These are phyloP conservation scores for Dothidotthia symphoricarpi DNA, from an alignment of 2,329 filamentous ascomycete genomes.

Conservation along the genomic window DNA sequence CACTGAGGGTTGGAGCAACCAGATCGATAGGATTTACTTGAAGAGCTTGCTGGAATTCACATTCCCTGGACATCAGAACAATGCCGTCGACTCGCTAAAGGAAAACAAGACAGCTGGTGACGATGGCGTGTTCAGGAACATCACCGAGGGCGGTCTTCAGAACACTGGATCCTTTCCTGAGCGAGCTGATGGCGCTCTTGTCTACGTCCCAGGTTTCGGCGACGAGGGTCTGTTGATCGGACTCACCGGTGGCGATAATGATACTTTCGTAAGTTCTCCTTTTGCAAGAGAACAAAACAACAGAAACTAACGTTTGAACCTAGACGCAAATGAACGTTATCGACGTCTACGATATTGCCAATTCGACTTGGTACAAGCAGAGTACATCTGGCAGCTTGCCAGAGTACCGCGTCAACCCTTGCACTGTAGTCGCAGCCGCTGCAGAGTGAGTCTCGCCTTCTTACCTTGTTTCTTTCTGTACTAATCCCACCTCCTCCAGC, in stretches of 20 bases:
- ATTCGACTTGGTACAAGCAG: constrained; percentile 71
- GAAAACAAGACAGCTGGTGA: constrained; percentile 56
- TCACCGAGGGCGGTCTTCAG: constrained; percentile 70
- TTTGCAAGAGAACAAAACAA: not conserved
- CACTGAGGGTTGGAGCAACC: constrained; percentile 66
- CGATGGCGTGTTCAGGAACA: constrained; percentile 68
- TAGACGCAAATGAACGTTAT: constrained; percentile 67
- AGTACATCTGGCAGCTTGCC: constrained; percentile 61
- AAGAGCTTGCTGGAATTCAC: constrained; percentile 75
- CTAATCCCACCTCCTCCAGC: constrained; percentile 28
- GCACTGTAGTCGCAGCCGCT: constrained; percentile 71
- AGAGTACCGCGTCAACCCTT: constrained; percentile 61
- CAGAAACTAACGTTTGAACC: constrained; percentile 7
- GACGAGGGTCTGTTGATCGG: constrained; percentile 72
- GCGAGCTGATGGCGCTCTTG: constrained; percentile 68
- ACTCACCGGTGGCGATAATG: constrained; percentile 69
- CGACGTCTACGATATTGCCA: constrained; percentile 76
- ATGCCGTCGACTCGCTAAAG: constrained; percentile 58
- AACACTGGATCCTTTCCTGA: constrained; percentile 66
- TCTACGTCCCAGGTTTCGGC: constrained; percentile 76
- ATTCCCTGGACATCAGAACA: constrained; percentile 67
- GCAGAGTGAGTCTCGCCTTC: constrained; percentile 51
- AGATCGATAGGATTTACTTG: constrained; percentile 64
- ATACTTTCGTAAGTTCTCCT: constrained; percentile 57
- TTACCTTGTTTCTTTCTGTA: not conserved